Percentiles rank a stretch among this genome's conserved stretches.
These are phyloP conservation scores for Trypanosoma grayi DNA, from an alignment of 208 protist species.

Conservation along the genomic window DNA sequence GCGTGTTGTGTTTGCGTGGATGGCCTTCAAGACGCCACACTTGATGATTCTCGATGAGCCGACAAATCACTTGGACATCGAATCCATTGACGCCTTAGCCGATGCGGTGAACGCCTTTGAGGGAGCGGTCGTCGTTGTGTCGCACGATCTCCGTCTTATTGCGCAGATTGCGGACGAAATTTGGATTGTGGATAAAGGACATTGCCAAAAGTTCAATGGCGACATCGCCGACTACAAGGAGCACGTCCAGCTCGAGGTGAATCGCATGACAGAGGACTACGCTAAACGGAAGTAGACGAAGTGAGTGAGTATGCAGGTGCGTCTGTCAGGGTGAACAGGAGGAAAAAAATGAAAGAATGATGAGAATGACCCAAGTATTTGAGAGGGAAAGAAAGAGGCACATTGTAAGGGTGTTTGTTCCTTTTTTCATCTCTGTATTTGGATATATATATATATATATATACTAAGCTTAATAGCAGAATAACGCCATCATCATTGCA, in stretches of 20 bases:
- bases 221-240: slow-evolving; percentile 94
- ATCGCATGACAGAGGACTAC: slow-evolving; percentile 82
- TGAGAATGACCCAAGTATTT: too few species aligned
- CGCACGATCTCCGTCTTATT: slow-evolving; percentile 97
- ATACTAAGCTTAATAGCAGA: too few species aligned
- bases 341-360: not conserved
- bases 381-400: too few species aligned
- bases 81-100: slow-evolving; percentile 95
- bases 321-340: not conserved
- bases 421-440: too few species aligned
- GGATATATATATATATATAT: too few species aligned
- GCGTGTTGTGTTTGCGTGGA: slow-evolving; percentile 95
- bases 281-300: slow-evolving; percentile 25
- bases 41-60: slow-evolving; percentile 98
- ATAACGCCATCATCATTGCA: too few species aligned
- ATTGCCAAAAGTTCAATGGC: slow-evolving; percentile 81
- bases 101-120: slow-evolving; percentile 92
- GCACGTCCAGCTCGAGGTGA: slow-evolving; percentile 81
- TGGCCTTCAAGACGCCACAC: slow-evolving; percentile 93
- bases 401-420: too few species aligned
- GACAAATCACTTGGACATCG: slow-evolving; percentile 98
- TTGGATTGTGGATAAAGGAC: slow-evolving; percentile 94
- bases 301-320: not conserved
- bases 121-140: slow-evolving; percentile 95
- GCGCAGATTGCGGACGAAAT: slow-evolving; percentile 94